These are phyloP conservation scores for Byssochlamys sp. DNA, from an alignment of 2,329 filamentous ascomycete species.

Conservation along the genomic window DNA sequence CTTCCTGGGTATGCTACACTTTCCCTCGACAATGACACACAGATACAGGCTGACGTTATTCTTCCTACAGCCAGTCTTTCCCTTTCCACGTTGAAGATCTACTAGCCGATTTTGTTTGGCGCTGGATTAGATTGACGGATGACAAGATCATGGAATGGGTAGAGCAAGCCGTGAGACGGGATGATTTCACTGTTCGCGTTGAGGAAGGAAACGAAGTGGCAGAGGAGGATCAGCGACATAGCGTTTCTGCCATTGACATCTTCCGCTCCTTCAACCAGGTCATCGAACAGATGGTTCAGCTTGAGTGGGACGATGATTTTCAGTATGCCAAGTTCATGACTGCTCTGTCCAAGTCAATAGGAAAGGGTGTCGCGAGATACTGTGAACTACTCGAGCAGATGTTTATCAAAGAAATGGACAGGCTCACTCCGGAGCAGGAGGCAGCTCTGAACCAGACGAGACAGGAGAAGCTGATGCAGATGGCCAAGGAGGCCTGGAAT, in stretches of 20 bases:
- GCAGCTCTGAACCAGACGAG: slow-evolving; percentile 66
- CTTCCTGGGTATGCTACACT: slow-evolving; percentile 47
- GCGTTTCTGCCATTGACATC: slow-evolving; percentile 83
- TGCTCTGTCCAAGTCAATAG: slow-evolving; percentile 72
- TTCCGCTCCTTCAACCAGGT: slow-evolving; percentile 91
- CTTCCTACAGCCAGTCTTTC: slow-evolving; percentile 50
- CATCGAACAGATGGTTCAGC: slow-evolving; percentile 71
- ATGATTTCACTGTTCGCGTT: slow-evolving; percentile 68
- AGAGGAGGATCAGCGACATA: slow-evolving; percentile 76
- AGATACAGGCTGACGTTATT: not conserved
- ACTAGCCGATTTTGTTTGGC: slow-evolving; percentile 87
- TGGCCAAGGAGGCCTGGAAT: slow-evolving; percentile 86
- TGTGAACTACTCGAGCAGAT: slow-evolving; percentile 81
- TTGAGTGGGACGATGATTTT: slow-evolving; percentile 87
- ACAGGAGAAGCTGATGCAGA: slow-evolving; percentile 85
- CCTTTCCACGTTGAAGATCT: slow-evolving; percentile 79
- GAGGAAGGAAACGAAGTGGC: slow-evolving; percentile 54
- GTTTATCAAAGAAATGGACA: slow-evolving; percentile 87
- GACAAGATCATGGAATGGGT: slow-evolving; percentile 71
- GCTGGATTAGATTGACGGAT: slow-evolving; percentile 80
- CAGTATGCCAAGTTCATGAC: slow-evolving; percentile 98
- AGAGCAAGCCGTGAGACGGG: slow-evolving; percentile 81
- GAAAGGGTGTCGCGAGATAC: slow-evolving; percentile 72
- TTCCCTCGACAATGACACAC: not conserved
- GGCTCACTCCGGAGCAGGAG: slow-evolving; percentile 76